Evolutionary conservation across 805 yeast species (phyloP), one percentile per base, ranked within the genome.

Genomic region (Myxozyma vanderwaltii): DNA sequence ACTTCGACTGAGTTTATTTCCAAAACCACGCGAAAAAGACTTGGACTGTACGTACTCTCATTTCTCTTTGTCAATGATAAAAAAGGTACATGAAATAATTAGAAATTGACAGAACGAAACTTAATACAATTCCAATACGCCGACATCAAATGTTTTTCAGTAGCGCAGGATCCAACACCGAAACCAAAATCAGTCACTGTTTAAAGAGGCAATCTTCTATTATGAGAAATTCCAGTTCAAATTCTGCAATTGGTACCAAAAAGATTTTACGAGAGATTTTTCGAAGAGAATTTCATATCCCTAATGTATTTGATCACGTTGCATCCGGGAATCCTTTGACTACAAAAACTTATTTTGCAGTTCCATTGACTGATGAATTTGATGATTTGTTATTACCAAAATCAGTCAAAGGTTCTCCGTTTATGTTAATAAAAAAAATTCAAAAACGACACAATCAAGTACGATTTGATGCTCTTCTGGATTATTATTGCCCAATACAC

Each of bases 341-440:
- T n/a, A 36, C n/a, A 31, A 26, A 19, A 17, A 23, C 27, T n/a
- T 45, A 6, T 4, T 17, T 35, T 44, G 27, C 38, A 24, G 39
- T 41, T 33, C 26, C 46, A n/a, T 29, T 49, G 19, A 19, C 27
- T 48, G 46, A 33, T 33, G 51, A 21, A 1, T 19, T n/a, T 33
- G 41, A 21, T 15, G 38, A 23, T 7, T 27, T 21, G 29, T 10
- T 17, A 17, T 39, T 60, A 17, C 63, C 63, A 1, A 50, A 35
- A 27, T 19, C 55, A 12, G 21, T 61, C 19, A 58, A 49, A 46
- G 57, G 59, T n/a, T 12, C 33, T 4, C 59, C 62, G 7, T 61
- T 53, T 50, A 47, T 26, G n/a, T 19, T 61, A 23, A 50, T 61
- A 10, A 40, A 31, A 23, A 19, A 36, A 12, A 53, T 61, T 4